phyloP scores from a whole-genome alignment of 2,329 filamentous ascomycete species.

The Zopfia rhizophila region DNA sequence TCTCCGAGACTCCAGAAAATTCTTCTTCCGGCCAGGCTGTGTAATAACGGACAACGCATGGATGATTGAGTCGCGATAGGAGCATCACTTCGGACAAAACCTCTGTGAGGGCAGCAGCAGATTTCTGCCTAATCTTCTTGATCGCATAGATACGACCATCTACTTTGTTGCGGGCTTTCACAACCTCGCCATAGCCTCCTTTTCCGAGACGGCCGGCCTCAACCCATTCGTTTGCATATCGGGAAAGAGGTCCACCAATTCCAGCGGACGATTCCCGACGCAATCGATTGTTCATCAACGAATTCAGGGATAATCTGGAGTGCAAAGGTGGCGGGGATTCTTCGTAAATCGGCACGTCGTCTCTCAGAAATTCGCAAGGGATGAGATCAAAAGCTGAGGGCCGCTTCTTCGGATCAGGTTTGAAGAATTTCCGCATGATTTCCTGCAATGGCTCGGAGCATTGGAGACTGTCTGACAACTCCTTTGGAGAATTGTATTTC shows the following conservation, averaged over 20 bases:
- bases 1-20: slow-evolving; percentile 54
- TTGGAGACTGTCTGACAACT: slow-evolving; percentile 75
- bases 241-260: slow-evolving; percentile 64
- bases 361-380: slow-evolving; percentile 66
- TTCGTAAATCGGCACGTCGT: slow-evolving; percentile 57
- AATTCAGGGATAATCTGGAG: slow-evolving; percentile 51
- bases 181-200: slow-evolving; percentile 95
- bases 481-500: slow-evolving; percentile 81
- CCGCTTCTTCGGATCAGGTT: slow-evolving; percentile 82
- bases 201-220: slow-evolving; percentile 90
- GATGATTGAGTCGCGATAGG: slow-evolving; percentile 92
- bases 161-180: slow-evolving; percentile 93
- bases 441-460: slow-evolving; percentile 82
- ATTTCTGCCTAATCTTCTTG: slow-evolving; percentile 92
- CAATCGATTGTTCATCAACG: slow-evolving; percentile 41
- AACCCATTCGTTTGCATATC: slow-evolving; percentile 89
- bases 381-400: slow-evolving; percentile 81
- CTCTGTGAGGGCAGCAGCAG: slow-evolving; percentile 78
- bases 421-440: slow-evolving; percentile 85
- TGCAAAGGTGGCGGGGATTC: slow-evolving; percentile 44
- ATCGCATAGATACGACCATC: slow-evolving; percentile 95
- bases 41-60: slow-evolving; percentile 88
- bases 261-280: slow-evolving; percentile 50
- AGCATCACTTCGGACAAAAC: slow-evolving; percentile 87
- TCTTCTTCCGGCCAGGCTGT: slow-evolving; percentile 91